A percentile compares a stretch with the other conserved stretches of the same genome.
These are phyloP conservation scores for Talaromyces nanjingensis DNA, from an alignment of 495 filamentous ascomycete species.

Conservation along the genomic window DNA sequence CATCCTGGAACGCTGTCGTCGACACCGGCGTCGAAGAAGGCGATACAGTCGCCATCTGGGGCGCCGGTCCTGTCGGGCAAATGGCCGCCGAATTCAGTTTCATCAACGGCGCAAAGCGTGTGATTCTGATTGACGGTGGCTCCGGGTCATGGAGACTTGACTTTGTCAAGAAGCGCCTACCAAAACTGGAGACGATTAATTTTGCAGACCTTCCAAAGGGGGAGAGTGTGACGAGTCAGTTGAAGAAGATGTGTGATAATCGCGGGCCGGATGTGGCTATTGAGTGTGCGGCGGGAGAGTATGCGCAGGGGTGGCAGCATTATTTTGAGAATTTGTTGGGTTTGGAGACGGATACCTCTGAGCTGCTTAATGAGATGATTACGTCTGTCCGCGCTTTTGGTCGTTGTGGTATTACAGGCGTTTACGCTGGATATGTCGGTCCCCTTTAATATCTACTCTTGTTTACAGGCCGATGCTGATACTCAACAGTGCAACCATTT, in stretches of 20 bases:
- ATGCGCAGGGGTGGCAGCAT: conserved; percentile 76
- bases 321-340: conserved; percentile 68
- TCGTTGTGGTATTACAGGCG: conserved; percentile 67
- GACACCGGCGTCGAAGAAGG: conserved; percentile 75
- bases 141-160: conserved; percentile 55
- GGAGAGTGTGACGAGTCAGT: conserved; percentile 56
- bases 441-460: neutral
- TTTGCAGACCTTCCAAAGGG: conserved; percentile 45
- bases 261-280: conserved; percentile 70
- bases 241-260: conserved; percentile 65
- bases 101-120: conserved; percentile 61
- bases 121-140: conserved; percentile 78
- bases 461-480: neutral
- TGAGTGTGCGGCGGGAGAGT: conserved; percentile 81
- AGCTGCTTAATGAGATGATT: conserved; percentile 86
- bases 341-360: conserved; percentile 77
- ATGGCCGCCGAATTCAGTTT: conserved; percentile 71
- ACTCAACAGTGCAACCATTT: conserved; percentile 64
- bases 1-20: conserved; percentile 75
- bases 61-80: conserved; percentile 71
- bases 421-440: conserved; percentile 76
- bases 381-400: conserved; percentile 70
- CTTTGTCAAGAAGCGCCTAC: conserved; percentile 55
- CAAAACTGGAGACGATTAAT: conserved; percentile 54
- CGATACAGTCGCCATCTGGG: conserved; percentile 80